Conservation (phyloP, 2,329 filamentous ascomycete genomes). For the Neopestalotiopsis sp. region DNA sequence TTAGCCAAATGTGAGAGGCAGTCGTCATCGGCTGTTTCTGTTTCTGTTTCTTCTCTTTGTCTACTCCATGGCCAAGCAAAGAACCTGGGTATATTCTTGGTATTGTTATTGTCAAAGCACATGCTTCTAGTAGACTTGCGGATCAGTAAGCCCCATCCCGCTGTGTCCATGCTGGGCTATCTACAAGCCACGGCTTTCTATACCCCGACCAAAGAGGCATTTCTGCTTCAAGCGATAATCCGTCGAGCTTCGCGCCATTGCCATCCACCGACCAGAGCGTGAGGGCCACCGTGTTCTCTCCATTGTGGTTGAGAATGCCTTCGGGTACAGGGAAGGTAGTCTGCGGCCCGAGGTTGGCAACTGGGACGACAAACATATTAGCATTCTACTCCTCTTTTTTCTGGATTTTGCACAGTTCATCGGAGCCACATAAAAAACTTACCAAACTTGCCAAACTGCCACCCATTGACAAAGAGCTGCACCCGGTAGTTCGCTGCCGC, state of each 20-base stretch:
- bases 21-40: background rate
- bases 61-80: background rate
- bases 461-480: constrained; percentile 76
- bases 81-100: too few species aligned
- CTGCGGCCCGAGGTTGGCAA: constrained; percentile 76
- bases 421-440: background rate
- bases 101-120: too few species aligned
- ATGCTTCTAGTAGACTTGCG: background rate
- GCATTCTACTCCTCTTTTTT: background rate
- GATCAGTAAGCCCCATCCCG: constrained; percentile 23
- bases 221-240: constrained; percentile 40
- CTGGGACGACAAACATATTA: constrained; percentile 28
- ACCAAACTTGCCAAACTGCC: constrained; percentile 62
- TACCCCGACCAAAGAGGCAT: constrained; percentile 40
- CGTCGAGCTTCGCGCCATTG: constrained; percentile 60
- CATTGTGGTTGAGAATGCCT: constrained; percentile 73
- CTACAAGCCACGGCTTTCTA: constrained; percentile 24
- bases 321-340: constrained; percentile 73
- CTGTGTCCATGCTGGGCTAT: constrained; percentile 21
- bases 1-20: background rate
- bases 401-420: too few species aligned
- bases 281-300: constrained; percentile 71
- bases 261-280: constrained; percentile 70
- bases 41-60: background rate
- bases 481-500: constrained; percentile 38